A percentile compares a stretch with the other conserved stretches of the same genome.
Evolutionary conservation across 345 rosid genomes (phyloP).

Genomic region (Eucalyptus marginata): DNA sequence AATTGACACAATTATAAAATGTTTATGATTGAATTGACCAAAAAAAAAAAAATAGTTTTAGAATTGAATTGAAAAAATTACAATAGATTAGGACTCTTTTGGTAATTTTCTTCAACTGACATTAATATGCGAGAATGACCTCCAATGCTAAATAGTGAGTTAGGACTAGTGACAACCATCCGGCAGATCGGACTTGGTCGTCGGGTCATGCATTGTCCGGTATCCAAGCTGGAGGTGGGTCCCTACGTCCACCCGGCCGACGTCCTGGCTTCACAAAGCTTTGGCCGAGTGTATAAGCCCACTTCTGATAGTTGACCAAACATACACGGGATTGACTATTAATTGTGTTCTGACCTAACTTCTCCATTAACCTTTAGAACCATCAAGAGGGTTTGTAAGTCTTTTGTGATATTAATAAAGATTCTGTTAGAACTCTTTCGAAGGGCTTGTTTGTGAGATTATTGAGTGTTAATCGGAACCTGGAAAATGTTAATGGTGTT

Average conservation of each 20-base stretch:
- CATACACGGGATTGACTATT: not conserved
- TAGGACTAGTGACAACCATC: not conserved
- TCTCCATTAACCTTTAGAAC: not conserved
- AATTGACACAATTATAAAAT: accelerated
- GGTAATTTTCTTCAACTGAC: too few species aligned
- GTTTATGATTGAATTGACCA: accelerated
- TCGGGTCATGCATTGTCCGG: not conserved
- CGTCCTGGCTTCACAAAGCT: not conserved
- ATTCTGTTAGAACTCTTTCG: not conserved
- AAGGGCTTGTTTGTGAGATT: not conserved
- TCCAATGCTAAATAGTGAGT: too few species aligned
- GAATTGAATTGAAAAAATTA: too few species aligned
- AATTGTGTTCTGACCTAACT: not conserved
- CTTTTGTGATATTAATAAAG: not conserved
- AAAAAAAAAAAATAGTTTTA: accelerated
- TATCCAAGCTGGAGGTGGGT: not conserved
- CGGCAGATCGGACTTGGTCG: not conserved
- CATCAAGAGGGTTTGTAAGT: not conserved
- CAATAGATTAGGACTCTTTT: too few species aligned
- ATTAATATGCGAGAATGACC: too few species aligned
- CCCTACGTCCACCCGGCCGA: not conserved
- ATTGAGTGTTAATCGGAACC: not conserved
- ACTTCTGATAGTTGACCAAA: not conserved
- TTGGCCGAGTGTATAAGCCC: not conserved
- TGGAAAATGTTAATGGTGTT: not conserved